phyloP scores from a whole-genome alignment of 202 grass and related monocot species.

The Brachypodium distachyon region DNA sequence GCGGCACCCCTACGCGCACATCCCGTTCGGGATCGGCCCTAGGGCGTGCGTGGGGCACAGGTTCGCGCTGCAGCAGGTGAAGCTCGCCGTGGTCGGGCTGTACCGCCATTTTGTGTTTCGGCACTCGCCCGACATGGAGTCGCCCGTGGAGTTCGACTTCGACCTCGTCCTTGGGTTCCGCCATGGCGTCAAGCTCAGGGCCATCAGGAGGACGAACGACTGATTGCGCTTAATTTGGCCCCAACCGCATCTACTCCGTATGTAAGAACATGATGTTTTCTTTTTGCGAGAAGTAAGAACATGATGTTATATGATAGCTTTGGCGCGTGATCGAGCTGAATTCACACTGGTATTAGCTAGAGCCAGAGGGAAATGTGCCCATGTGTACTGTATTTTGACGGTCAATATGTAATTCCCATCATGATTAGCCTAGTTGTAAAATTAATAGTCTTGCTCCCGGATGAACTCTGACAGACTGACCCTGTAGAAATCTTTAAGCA shows the following conservation, averaged over 20 bases:
- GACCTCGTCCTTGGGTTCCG: slow-evolving; percentile 76
- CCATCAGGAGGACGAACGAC: slow-evolving; percentile 32
- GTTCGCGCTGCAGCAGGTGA: slow-evolving; percentile 86
- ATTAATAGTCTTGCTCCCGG: too few relatives aligned
- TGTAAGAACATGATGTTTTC: too few relatives aligned
- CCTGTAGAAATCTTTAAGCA: too few relatives aligned
- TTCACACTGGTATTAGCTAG: too few relatives aligned
- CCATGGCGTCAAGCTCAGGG: slow-evolving; percentile 70
- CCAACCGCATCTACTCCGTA: too few relatives aligned
- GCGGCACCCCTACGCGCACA: slow-evolving; percentile 84
- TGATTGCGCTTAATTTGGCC: not conserved
- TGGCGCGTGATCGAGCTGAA: too few relatives aligned
- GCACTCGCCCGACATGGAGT: slow-evolving; percentile 70
- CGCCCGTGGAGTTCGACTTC: slow-evolving; percentile 76
- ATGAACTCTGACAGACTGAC: not conserved
- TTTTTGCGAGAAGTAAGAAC: too few relatives aligned
- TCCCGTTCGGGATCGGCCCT: slow-evolving; percentile 81
- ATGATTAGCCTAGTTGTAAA: too few relatives aligned
- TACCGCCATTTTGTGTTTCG: slow-evolving; percentile 72
- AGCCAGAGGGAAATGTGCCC: too few relatives aligned
- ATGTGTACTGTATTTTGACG: too few relatives aligned
- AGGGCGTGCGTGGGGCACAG: slow-evolving; percentile 77
- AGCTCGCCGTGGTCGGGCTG: slow-evolving; percentile 62
- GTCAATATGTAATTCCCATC: too few relatives aligned
- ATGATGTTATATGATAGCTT: too few relatives aligned